Evolutionary conservation across 768 basidiomycete species (phyloP).

Genomic region (Tylopilus plumbeoviolaceoides): DNA sequence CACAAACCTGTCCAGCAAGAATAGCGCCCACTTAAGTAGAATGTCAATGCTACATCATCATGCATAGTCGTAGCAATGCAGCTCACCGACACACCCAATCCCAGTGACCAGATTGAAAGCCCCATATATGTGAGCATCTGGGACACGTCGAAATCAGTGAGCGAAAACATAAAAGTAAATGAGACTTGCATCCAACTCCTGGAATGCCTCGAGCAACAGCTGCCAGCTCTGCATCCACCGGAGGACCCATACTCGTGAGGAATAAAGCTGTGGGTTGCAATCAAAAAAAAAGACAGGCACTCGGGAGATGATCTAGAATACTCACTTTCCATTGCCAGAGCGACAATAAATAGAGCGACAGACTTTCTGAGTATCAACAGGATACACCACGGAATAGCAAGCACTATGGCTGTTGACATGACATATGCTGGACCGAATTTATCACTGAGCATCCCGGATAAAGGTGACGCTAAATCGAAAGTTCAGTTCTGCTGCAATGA

Average conservation of each 20-base stretch:
- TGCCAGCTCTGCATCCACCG: conserved; percentile 65
- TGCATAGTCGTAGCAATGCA: neutral
- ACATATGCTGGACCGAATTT: conserved; percentile 53
- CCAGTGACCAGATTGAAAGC: conserved; percentile 72
- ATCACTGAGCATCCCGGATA: conserved; percentile 59
- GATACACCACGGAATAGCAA: conserved; percentile 63
- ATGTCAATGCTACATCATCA: conserved; percentile 1
- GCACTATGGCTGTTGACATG: conserved; percentile 41
- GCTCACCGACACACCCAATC: conserved; percentile 56
- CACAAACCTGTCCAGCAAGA: conserved; percentile 59
- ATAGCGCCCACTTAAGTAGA: conserved; percentile 56
- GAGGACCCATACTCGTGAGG: conserved; percentile 53
- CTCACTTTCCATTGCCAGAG: conserved; percentile 53
- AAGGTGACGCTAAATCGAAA: conserved; percentile 43
- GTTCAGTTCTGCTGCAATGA: neutral
- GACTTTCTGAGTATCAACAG: conserved; percentile 53
- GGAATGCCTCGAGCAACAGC: conserved; percentile 50
- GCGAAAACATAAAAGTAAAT: neutral
- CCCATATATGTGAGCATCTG: conserved; percentile 73
- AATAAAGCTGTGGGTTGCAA: conserved; percentile 49
- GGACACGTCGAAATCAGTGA: neutral
- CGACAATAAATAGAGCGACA: conserved; percentile 35
- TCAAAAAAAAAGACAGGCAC: neutral
- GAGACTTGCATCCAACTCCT: conserved; percentile 62
- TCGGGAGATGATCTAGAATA: neutral